A percentile compares a stretch with the other conserved stretches of the same genome.
These are phyloP conservation scores for Xylogone sp. DNA, from an alignment of 2,329 filamentous ascomycete species.

Conservation along the genomic window DNA sequence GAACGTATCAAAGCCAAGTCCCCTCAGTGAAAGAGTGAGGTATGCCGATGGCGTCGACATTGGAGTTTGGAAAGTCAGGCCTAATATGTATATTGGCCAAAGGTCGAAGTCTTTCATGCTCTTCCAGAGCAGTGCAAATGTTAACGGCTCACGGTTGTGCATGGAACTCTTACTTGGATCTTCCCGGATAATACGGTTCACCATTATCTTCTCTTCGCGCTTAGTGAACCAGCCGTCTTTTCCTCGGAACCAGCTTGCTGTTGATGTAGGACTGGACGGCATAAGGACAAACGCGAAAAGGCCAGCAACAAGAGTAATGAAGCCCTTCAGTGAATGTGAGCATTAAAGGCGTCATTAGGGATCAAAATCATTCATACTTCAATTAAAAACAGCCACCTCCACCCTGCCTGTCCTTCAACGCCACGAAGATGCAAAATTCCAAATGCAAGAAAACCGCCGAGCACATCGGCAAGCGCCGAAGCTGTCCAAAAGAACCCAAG, in stretches of 20 bases:
- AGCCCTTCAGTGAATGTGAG: slow-evolving; percentile 9
- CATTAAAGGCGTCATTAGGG: slow-evolving; percentile 10
- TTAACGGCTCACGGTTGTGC: slow-evolving; percentile 48
- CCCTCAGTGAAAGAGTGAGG: slow-evolving; percentile 54
- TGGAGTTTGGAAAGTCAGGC: slow-evolving; percentile 48
- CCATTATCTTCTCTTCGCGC: slow-evolving; percentile 57
- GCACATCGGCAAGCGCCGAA: slow-evolving; percentile 15
- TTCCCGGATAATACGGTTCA: slow-evolving; percentile 52
- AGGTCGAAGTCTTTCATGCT: slow-evolving; percentile 48
- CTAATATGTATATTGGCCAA: slow-evolving; percentile 44
- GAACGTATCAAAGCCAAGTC: slow-evolving; percentile 57
- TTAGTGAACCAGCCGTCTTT: slow-evolving; percentile 60
- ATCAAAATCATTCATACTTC: slow-evolving; percentile 6
- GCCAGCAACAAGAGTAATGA: slow-evolving; percentile 22
- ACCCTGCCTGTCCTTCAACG: slow-evolving; percentile 16
- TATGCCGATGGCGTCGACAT: slow-evolving; percentile 45
- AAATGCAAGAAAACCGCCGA: slow-evolving; percentile 20
- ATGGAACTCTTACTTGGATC: slow-evolving; percentile 45
- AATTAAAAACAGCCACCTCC: slow-evolving; percentile 37
- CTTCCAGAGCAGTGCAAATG: slow-evolving; percentile 39
- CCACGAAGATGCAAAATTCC: slow-evolving; percentile 20
- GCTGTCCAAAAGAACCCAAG: slow-evolving; percentile 23
- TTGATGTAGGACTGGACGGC: slow-evolving; percentile 20
- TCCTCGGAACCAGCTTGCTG: slow-evolving; percentile 50
- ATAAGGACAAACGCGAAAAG: slow-evolving; percentile 18